These are phyloP conservation scores for Trichoderma arundinaceum DNA, from an alignment of 2,329 filamentous ascomycete genomes.

Conservation along the genomic window DNA sequence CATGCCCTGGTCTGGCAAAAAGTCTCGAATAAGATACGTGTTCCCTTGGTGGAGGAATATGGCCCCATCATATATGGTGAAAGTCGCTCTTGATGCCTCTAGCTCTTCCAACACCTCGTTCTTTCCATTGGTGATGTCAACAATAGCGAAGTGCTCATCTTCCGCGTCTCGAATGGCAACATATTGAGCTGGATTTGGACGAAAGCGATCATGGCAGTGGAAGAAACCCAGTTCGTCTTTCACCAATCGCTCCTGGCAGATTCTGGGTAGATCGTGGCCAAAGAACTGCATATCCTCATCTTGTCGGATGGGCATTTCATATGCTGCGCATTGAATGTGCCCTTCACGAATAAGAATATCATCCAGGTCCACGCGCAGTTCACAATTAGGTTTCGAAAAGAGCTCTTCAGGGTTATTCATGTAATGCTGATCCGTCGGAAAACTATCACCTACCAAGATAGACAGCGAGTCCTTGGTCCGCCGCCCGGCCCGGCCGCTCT, in stretches of 20 bases:
- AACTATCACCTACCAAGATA: slow-evolving; percentile 85
- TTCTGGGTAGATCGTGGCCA: slow-evolving; percentile 70
- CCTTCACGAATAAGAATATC: slow-evolving; percentile 92
- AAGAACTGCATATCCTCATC: slow-evolving; percentile 80
- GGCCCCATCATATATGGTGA: slow-evolving; percentile 94
- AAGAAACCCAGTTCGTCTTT: slow-evolving; percentile 81
- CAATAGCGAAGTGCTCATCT: slow-evolving; percentile 91
- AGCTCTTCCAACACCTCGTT: slow-evolving; percentile 92
- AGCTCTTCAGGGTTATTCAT: slow-evolving; percentile 97
- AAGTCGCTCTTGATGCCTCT: slow-evolving; percentile 93
- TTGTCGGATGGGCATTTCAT: slow-evolving; percentile 90
- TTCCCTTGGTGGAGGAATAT: slow-evolving; percentile 97
- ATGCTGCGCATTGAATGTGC: slow-evolving; percentile 92
- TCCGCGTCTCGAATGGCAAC: slow-evolving; percentile 88
- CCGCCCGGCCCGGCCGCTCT: slow-evolving; percentile 89
- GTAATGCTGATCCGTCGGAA: slow-evolving; percentile 91
- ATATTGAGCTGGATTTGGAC: slow-evolving; percentile 79
- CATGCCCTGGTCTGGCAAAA: slow-evolving; percentile 77
- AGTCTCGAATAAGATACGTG: slow-evolving; percentile 89
- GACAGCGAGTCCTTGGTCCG: slow-evolving; percentile 93
- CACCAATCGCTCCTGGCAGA: slow-evolving; percentile 76
- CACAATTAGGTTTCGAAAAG: slow-evolving; percentile 87
- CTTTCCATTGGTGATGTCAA: slow-evolving; percentile 81
- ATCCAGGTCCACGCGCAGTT: slow-evolving; percentile 87
- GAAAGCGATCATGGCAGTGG: slow-evolving; percentile 87